Evolutionary conservation across 495 filamentous ascomycete species (phyloP).

Genomic region (Aspergillus taichungensis): DNA sequence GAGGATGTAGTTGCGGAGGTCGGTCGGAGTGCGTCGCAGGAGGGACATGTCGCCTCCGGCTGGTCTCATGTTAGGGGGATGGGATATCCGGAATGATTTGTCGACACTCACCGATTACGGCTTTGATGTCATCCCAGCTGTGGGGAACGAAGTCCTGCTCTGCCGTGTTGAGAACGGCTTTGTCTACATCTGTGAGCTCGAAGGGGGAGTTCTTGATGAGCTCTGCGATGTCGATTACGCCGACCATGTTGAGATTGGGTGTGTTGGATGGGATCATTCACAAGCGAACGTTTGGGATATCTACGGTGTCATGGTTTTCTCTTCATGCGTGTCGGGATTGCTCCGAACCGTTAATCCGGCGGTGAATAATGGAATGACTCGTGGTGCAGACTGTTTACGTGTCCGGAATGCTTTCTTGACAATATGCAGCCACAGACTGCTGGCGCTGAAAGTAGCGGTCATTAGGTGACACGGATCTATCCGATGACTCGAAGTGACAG

Average conservation of each 20-base stretch:
- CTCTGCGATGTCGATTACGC: not conserved
- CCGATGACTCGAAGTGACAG: too few relatives aligned
- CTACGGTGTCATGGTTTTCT: too few relatives aligned
- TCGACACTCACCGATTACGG: not conserved
- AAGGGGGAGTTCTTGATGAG: constrained; percentile 1
- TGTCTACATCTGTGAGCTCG: constrained; percentile 1
- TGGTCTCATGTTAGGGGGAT: not conserved
- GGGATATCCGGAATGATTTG: not conserved
- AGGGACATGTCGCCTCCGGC: not conserved
- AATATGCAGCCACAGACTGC: too few relatives aligned
- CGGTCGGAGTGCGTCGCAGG: not conserved
- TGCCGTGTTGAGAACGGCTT: not conserved
- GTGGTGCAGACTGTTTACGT: too few relatives aligned
- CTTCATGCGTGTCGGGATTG: too few relatives aligned
- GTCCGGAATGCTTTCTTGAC: too few relatives aligned
- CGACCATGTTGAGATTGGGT: not conserved
- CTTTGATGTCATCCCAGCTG: not conserved
- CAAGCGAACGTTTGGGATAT: too few relatives aligned
- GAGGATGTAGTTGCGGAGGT: constrained; percentile 2
- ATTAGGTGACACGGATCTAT: too few relatives aligned
- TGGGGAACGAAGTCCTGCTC: constrained; percentile 1
- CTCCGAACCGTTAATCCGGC: too few relatives aligned
- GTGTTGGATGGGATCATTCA: too few relatives aligned
- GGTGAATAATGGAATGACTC: too few relatives aligned
- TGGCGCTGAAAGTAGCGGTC: too few relatives aligned